Evolutionary conservation across 768 basidiomycete species (phyloP), one percentile per base, ranked within the genome.

Genomic region (Sarcodon aspratus): DNA sequence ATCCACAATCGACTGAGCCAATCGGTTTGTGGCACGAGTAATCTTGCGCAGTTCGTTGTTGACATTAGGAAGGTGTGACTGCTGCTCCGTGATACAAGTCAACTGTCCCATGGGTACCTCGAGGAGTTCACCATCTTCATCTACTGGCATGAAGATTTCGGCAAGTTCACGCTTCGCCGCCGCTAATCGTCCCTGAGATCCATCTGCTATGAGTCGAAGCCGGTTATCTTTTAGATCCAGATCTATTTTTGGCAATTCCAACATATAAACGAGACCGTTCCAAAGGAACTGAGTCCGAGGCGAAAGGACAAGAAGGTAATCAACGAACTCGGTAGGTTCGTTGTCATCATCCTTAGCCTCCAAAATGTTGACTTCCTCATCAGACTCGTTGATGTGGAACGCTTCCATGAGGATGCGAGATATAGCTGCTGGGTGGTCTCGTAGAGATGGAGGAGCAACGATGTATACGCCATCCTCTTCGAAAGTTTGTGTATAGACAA

Each of bases 391-490:
- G 46, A 85, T 79, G 46, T 87, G 80, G 66, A 93, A 97, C 7
- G 93, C 87, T 57, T 90, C 84, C 27, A 79, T 72, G 9, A 99
- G 74, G 31, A 98, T 82, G 38, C 82, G 78, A 6, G 79, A 79
- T 54, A 97, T 85, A 38, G 76, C 67, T 9, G 85, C 82, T 0
- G 86, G 82, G 10, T 81, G 79, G 45, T 88, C 82, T 56, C 78
- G 82, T 9, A 98, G 74, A 5, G 78, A 75, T 4, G 71, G 75
- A 12, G 89, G 81, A 7, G 89, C 95, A 48, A 99, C 72, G 52
- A 98, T 80, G 61, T 97, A 99, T 9, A 84, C 79, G 5, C 91
- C 92, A n/a, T 95, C 84, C 56, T 85, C 81, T 63, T 95, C 92
- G 62, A 85, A 85, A 7, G 68, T 65, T 52, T 83, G 78, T 1